These are phyloP conservation scores for Candida sanyaensis DNA, from an alignment of 1,139 yeast species.

Conservation along the genomic window DNA sequence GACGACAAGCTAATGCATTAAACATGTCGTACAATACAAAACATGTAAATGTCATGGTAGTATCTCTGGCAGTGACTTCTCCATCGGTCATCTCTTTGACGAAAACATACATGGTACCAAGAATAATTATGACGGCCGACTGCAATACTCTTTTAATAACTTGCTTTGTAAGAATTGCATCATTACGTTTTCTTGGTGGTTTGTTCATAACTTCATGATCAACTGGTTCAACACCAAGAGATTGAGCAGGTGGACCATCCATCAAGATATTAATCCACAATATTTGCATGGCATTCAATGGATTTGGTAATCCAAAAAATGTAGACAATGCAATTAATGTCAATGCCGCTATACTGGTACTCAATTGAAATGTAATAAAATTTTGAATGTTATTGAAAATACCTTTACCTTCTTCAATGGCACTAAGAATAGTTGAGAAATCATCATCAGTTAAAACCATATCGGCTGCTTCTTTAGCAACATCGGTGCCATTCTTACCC, in stretches of 20 bases:
- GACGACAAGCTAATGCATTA: conserved; percentile 91
- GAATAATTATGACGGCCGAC: conserved; percentile 68
- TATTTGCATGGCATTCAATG: conserved; percentile 98
- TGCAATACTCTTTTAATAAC: conserved; percentile 73
- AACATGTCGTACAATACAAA: conserved; percentile 95
- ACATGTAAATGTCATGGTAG: conserved; percentile 98
- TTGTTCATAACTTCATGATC: conserved; percentile 92
- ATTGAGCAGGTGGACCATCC: conserved; percentile 99
- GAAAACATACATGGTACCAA: conserved; percentile 86
- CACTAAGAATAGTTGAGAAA: conserved; percentile 86
- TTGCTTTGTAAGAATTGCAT: conserved; percentile 70
- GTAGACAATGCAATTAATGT: conserved; percentile 87
- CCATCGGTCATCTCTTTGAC: conserved; percentile 82
- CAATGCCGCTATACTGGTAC: conserved; percentile 94
- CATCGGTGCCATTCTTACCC: conserved; percentile 98
- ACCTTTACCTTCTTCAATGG: conserved; percentile 96
- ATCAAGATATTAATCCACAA: conserved; percentile 95
- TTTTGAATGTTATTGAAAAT: conserved; percentile 93
- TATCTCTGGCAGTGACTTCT: conserved; percentile 85
- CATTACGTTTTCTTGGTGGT: conserved; percentile 88
- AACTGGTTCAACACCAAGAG: conserved; percentile 95
- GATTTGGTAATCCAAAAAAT: conserved; percentile 84
- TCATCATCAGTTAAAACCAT: conserved; percentile 97
- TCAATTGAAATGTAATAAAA: conserved; percentile 89
- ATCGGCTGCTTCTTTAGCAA: conserved; percentile 97